These are phyloP conservation scores for Asterophora lycoperdoides DNA, from an alignment of 768 basidiomycete species.

Conservation along the genomic window DNA sequence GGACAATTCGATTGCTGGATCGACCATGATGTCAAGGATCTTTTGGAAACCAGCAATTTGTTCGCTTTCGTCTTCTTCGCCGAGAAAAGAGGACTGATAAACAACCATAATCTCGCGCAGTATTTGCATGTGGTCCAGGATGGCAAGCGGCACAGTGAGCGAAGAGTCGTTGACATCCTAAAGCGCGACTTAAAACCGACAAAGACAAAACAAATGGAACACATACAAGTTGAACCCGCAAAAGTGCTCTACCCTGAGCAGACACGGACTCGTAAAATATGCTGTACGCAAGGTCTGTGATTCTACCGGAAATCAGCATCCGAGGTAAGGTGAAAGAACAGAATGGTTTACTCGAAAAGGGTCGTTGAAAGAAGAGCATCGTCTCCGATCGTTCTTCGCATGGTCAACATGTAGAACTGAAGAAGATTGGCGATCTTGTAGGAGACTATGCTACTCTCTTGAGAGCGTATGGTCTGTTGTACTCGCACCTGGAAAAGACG, in stretches of 20 bases:
- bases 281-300: slow-evolving; percentile 75
- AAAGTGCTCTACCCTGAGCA: slow-evolving; percentile 68
- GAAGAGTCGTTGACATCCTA: slow-evolving; percentile 70
- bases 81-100: slow-evolving; percentile 81
- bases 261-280: slow-evolving; percentile 89
- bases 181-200: slow-evolving; percentile 17
- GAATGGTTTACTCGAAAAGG: slow-evolving; percentile 64
- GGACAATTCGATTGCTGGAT: slow-evolving; percentile 80
- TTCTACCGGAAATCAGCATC: slow-evolving; percentile 38
- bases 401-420: slow-evolving; percentile 91
- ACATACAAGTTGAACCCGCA: slow-evolving; percentile 50
- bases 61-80: slow-evolving; percentile 47
- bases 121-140: slow-evolving; percentile 80
- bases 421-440: slow-evolving; percentile 95
- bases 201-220: background rate
- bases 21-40: slow-evolving; percentile 79
- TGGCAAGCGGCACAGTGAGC: slow-evolving; percentile 65
- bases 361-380: slow-evolving; percentile 72
- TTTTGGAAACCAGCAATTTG: slow-evolving; percentile 51
- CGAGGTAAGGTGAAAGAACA: background rate
- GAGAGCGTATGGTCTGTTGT: slow-evolving; percentile 89
- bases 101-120: slow-evolving; percentile 87
- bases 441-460: slow-evolving; percentile 88
- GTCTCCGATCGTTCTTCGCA: slow-evolving; percentile 89
- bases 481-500: slow-evolving; percentile 60